Evolutionary conservation across 345 rosid species (phyloP).

Genomic region (Schrenkiella parvula): DNA sequence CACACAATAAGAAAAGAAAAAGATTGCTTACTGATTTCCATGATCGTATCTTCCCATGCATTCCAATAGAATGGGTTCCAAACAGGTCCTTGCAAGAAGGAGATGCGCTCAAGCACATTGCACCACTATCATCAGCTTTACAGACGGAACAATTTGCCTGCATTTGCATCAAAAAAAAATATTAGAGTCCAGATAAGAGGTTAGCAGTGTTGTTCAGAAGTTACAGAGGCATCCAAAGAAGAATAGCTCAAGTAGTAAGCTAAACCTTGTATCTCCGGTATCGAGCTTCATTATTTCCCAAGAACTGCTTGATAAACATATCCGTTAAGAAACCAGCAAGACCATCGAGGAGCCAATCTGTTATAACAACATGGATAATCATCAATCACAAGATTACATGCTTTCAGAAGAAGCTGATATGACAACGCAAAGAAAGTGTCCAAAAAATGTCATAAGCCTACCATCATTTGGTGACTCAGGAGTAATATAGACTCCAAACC

Average conservation of each 20-base stretch:
- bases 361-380: slow-evolving; percentile 15
- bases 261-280: slow-evolving; percentile 92
- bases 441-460: slow-evolving; percentile 35
- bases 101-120: slow-evolving; percentile 73
- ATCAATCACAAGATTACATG: slow-evolving; percentile 8
- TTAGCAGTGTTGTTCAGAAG: background rate
- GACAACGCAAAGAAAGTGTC: slow-evolving; percentile 9
- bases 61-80: slow-evolving; percentile 82
- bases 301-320: slow-evolving; percentile 78
- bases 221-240: slow-evolving; percentile 6
- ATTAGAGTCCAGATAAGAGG: background rate
- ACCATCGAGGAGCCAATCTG: slow-evolving; percentile 98
- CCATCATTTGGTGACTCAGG: slow-evolving; percentile 89
- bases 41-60: slow-evolving; percentile 86
- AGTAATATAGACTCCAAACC: slow-evolving; percentile 90
- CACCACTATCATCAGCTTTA: slow-evolving; percentile 90
- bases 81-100: slow-evolving; percentile 81
- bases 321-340: slow-evolving; percentile 93
- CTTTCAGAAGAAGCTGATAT: slow-evolving; percentile 6
- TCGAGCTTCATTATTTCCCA: slow-evolving; percentile 95
- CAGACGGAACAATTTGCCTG: slow-evolving; percentile 96
- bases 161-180: slow-evolving; percentile 20
- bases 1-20: slow-evolving; percentile 6
- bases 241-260: slow-evolving; percentile 14
- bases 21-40: slow-evolving; percentile 90